A percentile compares a stretch with the other conserved stretches of the same genome.
Evolutionary conservation across 1,139 yeast genomes (phyloP).

Genomic region (Saccharomyces hybrid): DNA sequence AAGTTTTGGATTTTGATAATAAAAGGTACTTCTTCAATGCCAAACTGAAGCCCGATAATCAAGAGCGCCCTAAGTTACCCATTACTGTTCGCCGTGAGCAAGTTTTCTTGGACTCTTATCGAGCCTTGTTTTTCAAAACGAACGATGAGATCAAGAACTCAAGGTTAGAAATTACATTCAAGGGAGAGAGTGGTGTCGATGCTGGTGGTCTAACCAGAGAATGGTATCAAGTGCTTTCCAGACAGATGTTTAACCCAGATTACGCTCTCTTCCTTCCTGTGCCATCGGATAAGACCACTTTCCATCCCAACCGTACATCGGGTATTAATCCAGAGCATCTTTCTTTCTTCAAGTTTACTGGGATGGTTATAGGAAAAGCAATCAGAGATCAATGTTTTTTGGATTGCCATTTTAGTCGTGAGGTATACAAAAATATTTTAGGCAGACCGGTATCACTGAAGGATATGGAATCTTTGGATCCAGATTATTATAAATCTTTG

Average conservation of each 20-base stretch:
- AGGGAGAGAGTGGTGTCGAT: slow-evolving; percentile 94
- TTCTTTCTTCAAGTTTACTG: slow-evolving; percentile 89
- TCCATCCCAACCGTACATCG: slow-evolving; percentile 92
- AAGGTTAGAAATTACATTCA: slow-evolving; percentile 71
- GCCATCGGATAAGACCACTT: slow-evolving; percentile 85
- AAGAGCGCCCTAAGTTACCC: slow-evolving; percentile 45
- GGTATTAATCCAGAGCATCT: slow-evolving; percentile 91
- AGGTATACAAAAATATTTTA: slow-evolving; percentile 82
- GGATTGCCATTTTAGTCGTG: slow-evolving; percentile 94
- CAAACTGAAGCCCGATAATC: slow-evolving; percentile 47
- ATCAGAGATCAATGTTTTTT: slow-evolving; percentile 79
- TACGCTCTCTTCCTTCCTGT: slow-evolving; percentile 91
- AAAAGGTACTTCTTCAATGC: slow-evolving; percentile 82
- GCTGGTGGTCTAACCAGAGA: slow-evolving; percentile 98
- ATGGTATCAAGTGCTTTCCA: slow-evolving; percentile 90
- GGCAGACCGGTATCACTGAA: slow-evolving; percentile 77
- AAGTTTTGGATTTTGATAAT: slow-evolving; percentile 89
- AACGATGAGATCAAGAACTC: slow-evolving; percentile 69
- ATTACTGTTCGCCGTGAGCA: slow-evolving; percentile 79
- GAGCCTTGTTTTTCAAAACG: slow-evolving; percentile 74
- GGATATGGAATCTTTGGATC: slow-evolving; percentile 92
- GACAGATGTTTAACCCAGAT: slow-evolving; percentile 96
- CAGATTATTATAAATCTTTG: slow-evolving; percentile 85
- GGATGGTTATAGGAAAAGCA: slow-evolving; percentile 91
- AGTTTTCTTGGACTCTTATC: slow-evolving; percentile 85